A percentile compares a stretch with the other conserved stretches of the same genome.
phyloP scores from a whole-genome alignment of 2,329 filamentous ascomycete species.

The Ophiostoma australiae region DNA sequence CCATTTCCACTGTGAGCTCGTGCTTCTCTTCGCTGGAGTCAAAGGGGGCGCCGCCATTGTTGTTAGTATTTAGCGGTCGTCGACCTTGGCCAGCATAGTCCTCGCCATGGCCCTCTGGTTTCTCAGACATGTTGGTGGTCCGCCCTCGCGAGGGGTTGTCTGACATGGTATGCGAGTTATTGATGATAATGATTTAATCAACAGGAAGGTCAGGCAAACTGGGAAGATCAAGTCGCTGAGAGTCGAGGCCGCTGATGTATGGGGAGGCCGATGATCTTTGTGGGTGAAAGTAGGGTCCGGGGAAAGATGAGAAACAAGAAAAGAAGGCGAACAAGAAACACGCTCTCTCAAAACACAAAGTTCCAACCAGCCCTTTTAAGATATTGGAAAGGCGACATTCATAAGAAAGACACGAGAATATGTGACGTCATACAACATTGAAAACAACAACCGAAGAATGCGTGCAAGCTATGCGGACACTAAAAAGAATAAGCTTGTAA shows the following conservation, averaged over 20 bases:
- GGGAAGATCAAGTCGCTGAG: too few relatives aligned
- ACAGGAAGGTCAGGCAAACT: too few relatives aligned
- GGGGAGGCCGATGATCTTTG: background rate
- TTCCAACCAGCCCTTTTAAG: background rate
- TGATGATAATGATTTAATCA: background rate
- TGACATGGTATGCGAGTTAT: background rate
- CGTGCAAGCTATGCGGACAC: background rate
- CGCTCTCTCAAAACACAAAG: too few relatives aligned
- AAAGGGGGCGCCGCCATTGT: background rate
- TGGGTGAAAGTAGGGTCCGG: background rate
- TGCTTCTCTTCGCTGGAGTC: background rate
- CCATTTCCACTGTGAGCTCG: constrained; percentile 37
- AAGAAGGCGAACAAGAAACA: too few relatives aligned
- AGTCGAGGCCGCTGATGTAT: too few relatives aligned
- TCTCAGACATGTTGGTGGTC: constrained; percentile 4
- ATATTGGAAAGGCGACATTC: background rate
- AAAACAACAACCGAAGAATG: background rate
- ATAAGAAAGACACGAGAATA: background rate
- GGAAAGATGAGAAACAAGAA: background rate
- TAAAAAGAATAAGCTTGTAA: background rate
- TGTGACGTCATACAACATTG: background rate
- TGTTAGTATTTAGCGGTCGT: background rate
- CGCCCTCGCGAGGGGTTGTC: background rate
- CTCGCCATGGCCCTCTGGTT: background rate
- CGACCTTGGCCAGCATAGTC: background rate